Evolutionary conservation across 768 basidiomycete genomes (phyloP).

Genomic region (Boletus vermiculosoides): DNA sequence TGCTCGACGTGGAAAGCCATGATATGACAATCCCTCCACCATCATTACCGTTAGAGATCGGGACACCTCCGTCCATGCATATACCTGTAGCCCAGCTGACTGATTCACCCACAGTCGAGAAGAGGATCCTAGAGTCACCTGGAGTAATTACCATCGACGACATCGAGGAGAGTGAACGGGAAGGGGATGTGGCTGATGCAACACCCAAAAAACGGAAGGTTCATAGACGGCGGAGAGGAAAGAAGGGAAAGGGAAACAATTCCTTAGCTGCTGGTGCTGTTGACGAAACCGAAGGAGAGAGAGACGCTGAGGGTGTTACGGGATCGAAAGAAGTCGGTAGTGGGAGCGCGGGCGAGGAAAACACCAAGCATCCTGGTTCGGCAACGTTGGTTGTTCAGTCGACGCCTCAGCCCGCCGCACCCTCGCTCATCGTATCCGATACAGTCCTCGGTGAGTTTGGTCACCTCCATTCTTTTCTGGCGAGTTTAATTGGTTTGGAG

Average conservation of each 20-base stretch:
- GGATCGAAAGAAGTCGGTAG: constrained; percentile 40
- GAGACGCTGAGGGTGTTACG: constrained; percentile 20
- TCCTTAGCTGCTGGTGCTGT: constrained; percentile 6
- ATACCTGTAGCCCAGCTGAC: constrained; percentile 1
- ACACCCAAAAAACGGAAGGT: constrained; percentile 43
- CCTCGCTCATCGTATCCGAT: constrained; percentile 72
- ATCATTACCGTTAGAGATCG: background rate
- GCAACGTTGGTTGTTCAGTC: constrained; percentile 26
- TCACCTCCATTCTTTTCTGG: background rate
- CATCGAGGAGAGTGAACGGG: constrained; percentile 61
- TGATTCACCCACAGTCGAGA: constrained; percentile 5
- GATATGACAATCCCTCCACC: background rate
- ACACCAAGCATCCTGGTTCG: constrained; percentile 3
- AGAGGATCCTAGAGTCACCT: constrained; percentile 10
- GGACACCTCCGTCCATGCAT: background rate
- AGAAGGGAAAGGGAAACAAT: constrained; percentile 47
- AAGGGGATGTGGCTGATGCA: constrained; percentile 39
- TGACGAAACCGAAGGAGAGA: constrained; percentile 28
- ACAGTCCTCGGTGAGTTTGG: constrained; percentile 63
- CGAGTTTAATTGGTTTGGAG: background rate
- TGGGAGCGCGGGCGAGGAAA: constrained; percentile 21
- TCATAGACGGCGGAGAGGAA: constrained; percentile 46
- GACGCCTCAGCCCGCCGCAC: constrained; percentile 22
- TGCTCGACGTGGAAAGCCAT: background rate
- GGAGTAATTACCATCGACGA: constrained; percentile 30